A percentile compares a stretch with the other conserved stretches of the same genome.
Evolutionary conservation across 345 rosid genomes (phyloP).

Genomic region (Hibiscus trionum): DNA sequence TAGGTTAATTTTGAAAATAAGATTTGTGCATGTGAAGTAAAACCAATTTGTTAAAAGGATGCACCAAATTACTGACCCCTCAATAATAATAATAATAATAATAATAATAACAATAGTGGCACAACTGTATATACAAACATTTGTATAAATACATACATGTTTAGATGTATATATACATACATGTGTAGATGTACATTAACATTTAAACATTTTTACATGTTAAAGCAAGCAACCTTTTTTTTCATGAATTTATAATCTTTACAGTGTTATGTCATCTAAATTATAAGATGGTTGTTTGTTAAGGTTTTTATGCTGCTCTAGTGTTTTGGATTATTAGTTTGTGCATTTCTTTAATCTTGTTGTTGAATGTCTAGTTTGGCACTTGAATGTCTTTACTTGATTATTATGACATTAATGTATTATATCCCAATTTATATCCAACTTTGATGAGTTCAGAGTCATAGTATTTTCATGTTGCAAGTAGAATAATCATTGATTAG

Average conservation of each 20-base stretch:
- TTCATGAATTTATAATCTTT: not conserved
- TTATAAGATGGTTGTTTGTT: not conserved
- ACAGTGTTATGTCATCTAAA: not conserved
- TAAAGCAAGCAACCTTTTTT: not conserved
- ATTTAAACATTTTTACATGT: not conserved
- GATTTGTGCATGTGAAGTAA: not conserved
- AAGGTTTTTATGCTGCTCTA: not conserved
- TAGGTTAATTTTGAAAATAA: not conserved
- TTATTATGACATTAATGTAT: not conserved
- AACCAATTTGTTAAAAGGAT: not conserved
- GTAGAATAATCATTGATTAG: not conserved
- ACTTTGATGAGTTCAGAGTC: not conserved
- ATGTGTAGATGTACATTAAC: not conserved
- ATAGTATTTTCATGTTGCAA: not conserved
- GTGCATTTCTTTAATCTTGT: not conserved
- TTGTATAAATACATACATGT: not conserved
- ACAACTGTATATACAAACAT: not conserved
- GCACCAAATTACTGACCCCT: not conserved
- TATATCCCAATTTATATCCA: not conserved
- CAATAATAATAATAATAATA: no score
- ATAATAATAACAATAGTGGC: not conserved
- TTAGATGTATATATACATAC: not conserved
- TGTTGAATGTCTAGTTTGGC: not conserved
- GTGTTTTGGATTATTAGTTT: slow-evolving; percentile 4
- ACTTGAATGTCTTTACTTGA: not conserved